Evolutionary conservation across 2,329 filamentous ascomycete genomes (phyloP).

Genomic region (Monilinia fructigena): DNA sequence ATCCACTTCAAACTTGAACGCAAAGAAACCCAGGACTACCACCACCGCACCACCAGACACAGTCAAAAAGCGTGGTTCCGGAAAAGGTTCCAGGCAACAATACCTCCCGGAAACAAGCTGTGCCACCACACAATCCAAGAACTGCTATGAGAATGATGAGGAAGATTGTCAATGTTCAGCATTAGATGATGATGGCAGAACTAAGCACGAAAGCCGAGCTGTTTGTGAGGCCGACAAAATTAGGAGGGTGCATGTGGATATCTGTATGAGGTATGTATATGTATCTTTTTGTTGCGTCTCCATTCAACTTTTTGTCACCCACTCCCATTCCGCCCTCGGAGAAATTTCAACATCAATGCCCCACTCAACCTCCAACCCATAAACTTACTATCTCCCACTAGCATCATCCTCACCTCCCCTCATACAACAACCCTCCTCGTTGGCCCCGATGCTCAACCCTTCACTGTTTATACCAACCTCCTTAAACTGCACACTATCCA

Average conservation of each 20-base stretch:
- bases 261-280: conserved; percentile 1
- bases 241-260: not conserved
- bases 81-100: not conserved
- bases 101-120: too few species aligned
- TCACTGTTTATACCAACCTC: not conserved
- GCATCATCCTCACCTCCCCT: not conserved
- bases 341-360: too few species aligned
- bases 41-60: not conserved
- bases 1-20: not conserved
- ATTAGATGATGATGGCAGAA: too few species aligned
- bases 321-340: too few species aligned
- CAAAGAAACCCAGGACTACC: not conserved
- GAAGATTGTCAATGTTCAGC: not conserved
- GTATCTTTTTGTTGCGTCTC: not conserved
- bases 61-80: not conserved
- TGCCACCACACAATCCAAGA: not conserved
- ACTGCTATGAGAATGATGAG: not conserved
- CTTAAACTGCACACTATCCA: not conserved
- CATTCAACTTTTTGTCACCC: not conserved
- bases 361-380: too few species aligned
- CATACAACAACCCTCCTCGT: not conserved
- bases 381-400: not conserved
- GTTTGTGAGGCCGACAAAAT: not conserved
- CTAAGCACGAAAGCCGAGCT: not conserved
- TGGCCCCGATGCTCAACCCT: not conserved